phyloP scores from a whole-genome alignment of 139 green algal species.

The Chlorella sp. region DNA sequence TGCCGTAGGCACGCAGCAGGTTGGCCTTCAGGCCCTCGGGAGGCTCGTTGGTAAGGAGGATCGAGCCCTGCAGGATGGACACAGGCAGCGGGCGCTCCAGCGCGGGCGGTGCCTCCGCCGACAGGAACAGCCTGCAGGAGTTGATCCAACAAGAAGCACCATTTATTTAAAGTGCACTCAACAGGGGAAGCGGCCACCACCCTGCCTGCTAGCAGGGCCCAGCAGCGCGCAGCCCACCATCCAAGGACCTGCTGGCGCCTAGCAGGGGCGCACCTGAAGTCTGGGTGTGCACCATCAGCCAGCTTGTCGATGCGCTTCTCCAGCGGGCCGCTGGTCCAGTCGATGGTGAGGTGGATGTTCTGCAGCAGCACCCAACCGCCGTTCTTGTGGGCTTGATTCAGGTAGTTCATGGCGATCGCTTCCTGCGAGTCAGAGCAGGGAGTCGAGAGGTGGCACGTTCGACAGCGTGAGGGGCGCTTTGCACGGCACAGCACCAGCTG shows the following conservation, averaged over 20 bases:
- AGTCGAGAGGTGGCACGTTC: no score
- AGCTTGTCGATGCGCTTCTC: conserved; percentile 91
- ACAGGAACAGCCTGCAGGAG: conserved; percentile 85
- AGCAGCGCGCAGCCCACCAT: no score
- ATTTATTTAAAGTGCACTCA: no score
- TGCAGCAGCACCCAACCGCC: conserved; percentile 96
- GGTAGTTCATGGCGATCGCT: conserved; percentile 84
- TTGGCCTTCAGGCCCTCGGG: conserved; percentile 86
- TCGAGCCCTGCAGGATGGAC: conserved; percentile 84
- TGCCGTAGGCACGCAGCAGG: conserved; percentile 80
- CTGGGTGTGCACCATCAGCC: conserved; percentile 79
- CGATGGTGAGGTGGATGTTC: conserved; percentile 88
- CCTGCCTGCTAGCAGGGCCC: no score
- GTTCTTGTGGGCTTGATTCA: conserved; percentile 85
- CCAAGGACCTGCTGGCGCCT: neutral
- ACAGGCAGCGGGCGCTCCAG: conserved; percentile 89
- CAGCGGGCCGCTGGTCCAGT: conserved; percentile 82
- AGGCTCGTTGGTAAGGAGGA: conserved; percentile 96
- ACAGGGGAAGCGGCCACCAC: no score
- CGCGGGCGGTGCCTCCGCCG: conserved; percentile 85
- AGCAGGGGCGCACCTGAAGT: conserved; percentile 68
- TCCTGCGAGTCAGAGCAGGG: conserved; percentile 73
- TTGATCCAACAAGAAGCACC: no score
- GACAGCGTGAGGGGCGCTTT: neutral
- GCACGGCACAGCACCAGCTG: no score